phyloP scores from a whole-genome alignment of 2,329 filamentous ascomycete genomes.

The Pseudocercospora cruenta region DNA sequence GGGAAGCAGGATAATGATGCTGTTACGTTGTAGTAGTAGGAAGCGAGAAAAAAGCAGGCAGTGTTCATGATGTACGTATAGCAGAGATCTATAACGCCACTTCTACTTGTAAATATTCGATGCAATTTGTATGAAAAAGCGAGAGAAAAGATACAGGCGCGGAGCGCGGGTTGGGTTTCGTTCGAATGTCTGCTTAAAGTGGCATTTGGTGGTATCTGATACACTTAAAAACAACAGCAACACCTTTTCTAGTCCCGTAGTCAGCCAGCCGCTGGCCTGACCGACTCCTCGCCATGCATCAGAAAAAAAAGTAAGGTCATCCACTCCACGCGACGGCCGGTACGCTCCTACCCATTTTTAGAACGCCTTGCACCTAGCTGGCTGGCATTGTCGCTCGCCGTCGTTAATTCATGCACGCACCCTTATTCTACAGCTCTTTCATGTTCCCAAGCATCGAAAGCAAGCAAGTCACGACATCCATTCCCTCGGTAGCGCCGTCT shows the following conservation, averaged over 20 bases:
- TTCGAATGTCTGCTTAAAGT: not conserved
- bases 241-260: not conserved
- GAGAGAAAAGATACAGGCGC: no score
- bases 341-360: not conserved
- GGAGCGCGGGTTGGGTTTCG: no score
- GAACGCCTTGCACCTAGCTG: not conserved
- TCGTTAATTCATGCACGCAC: not conserved
- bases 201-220: not conserved
- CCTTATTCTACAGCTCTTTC: not conserved
- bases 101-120: no score
- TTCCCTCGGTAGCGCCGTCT: not conserved
- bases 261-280: not conserved
- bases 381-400: not conserved
- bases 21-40: constrained; percentile 31
- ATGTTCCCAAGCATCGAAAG: no score
- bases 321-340: not conserved
- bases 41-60: not conserved
- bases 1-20: constrained; percentile 33
- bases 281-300: not conserved
- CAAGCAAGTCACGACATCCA: not conserved
- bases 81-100: no score
- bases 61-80: not conserved
- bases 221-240: not conserved
- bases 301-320: not conserved
- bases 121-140: no score